Percentiles rank a stretch among this genome's conserved stretches.
phyloP scores from a whole-genome alignment of 2,329 filamentous ascomycete species.

The Diplodia seriata region DNA sequence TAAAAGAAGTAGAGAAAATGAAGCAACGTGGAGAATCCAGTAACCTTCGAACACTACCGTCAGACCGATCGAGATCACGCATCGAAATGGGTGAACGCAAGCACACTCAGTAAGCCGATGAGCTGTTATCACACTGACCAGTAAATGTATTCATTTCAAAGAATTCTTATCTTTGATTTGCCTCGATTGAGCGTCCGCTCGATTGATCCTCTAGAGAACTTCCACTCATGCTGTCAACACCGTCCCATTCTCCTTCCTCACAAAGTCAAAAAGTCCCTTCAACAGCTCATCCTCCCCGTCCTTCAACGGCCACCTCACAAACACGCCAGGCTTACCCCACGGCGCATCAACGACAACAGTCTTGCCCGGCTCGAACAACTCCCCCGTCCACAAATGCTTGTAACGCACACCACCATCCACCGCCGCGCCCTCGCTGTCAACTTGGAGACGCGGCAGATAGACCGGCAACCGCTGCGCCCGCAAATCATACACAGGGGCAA shows the following conservation, averaged over 20 bases:
- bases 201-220: neutral
- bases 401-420: constrained; percentile 33
- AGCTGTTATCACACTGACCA: no score
- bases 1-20: no score
- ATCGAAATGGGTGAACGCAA: neutral
- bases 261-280: constrained; percentile 40
- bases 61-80: neutral
- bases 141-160: neutral
- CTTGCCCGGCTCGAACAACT: constrained; percentile 38
- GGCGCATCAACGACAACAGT: constrained; percentile 38
- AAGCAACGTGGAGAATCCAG: no score
- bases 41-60: no score
- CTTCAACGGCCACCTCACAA: constrained; percentile 37
- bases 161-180: neutral
- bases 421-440: constrained; percentile 27
- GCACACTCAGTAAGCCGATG: no score
- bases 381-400: constrained; percentile 40
- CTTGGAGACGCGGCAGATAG: constrained; percentile 37
- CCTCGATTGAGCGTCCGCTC: neutral
- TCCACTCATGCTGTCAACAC: constrained; percentile 2
- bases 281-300: constrained; percentile 37
- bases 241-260: constrained; percentile 39
- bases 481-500: constrained; percentile 41
- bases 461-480: constrained; percentile 37
- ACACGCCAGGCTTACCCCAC: constrained; percentile 41